Evolutionary conservation across 306 rosid species (phyloP), one percentile per base, ranked within the genome.

Genomic region (Castanospermum australe): DNA sequence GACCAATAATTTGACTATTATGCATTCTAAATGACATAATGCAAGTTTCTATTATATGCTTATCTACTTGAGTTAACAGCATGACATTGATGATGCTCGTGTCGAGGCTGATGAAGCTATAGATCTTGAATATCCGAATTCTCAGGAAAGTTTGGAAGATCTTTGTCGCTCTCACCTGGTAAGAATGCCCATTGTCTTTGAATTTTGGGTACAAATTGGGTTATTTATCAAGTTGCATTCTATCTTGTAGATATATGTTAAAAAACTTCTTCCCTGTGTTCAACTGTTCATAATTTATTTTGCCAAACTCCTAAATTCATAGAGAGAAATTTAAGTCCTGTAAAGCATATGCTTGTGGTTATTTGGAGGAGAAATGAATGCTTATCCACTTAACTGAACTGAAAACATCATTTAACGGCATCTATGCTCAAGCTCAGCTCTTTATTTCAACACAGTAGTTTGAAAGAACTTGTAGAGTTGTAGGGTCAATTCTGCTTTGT

Each of bases 121-220:
- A 33, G 88, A 81, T 78, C 66, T 75, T 61, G 88, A 86, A 38
- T 79, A 65, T 89, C 85, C 89, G 47, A 79, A 86, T 80, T 84
- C 92, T 79, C 92, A 86, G 67, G 71, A 82, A 84, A 91, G 86
- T 80, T 75, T 91, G 73, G 98, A 93, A 91, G 98, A 93, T 76
- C 92, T 95, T 11, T 95, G 99, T 78, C 97, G 96, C 77, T 93
- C 96, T 90, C 99, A 95, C 87, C 89, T 95, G 68, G 99, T 95
- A 86, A 85, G 94, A 79, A 15, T 64, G 71, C 59, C 15, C 51
- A 42, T 56, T 57, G 20, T 72, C 32, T 57, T 62, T 55, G 4
- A 17, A 24, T 28, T 59, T 65, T 52, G 4, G 71, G 39, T 57
- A 48, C 28, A 10, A 21, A 60, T 22, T n/a, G 30, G 45, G 12